A percentile compares a stretch with the other conserved stretches of the same genome.
These are phyloP conservation scores for Elsinoe arachidis DNA, from an alignment of 2,329 filamentous ascomycete genomes.

Conservation along the genomic window DNA sequence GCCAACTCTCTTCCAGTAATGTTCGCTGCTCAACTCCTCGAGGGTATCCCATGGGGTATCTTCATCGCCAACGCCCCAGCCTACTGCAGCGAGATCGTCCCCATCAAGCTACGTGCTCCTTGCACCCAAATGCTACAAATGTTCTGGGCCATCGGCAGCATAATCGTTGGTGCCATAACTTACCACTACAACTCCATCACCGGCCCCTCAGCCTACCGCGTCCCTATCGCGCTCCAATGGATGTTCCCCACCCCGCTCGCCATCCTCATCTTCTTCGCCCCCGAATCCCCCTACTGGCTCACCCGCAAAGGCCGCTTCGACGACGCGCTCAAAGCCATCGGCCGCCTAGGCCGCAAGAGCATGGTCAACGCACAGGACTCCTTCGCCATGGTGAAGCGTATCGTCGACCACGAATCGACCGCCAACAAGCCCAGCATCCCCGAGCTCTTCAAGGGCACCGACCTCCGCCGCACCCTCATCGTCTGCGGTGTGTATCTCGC, in stretches of 20 bases:
- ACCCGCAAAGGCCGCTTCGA: constrained; percentile 41
- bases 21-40: constrained; percentile 49
- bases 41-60: constrained; percentile 57
- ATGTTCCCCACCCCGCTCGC: constrained; percentile 49
- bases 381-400: constrained; percentile 53
- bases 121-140: constrained; percentile 57
- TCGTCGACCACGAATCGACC: constrained; percentile 45
- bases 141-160: constrained; percentile 56
- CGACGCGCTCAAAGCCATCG: constrained; percentile 39
- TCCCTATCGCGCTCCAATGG: constrained; percentile 51
- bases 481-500: constrained; percentile 50
- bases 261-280: constrained; percentile 43
- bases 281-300: constrained; percentile 49
- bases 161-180: constrained; percentile 51
- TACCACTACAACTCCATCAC: constrained; percentile 42
- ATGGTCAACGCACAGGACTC: constrained; percentile 32
- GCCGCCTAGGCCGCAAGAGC: constrained; percentile 41
- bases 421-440: constrained; percentile 40
- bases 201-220: constrained; percentile 34
- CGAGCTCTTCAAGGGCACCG: constrained; percentile 49
- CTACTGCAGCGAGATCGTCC: constrained; percentile 54
- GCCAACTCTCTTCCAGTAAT: constrained; percentile 39
- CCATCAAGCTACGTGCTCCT: constrained; percentile 48
- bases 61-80: constrained; percentile 58
- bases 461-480: constrained; percentile 47